These are phyloP conservation scores for Diaporthe sp. DNA, from an alignment of 2,329 filamentous ascomycete species.

Conservation along the genomic window DNA sequence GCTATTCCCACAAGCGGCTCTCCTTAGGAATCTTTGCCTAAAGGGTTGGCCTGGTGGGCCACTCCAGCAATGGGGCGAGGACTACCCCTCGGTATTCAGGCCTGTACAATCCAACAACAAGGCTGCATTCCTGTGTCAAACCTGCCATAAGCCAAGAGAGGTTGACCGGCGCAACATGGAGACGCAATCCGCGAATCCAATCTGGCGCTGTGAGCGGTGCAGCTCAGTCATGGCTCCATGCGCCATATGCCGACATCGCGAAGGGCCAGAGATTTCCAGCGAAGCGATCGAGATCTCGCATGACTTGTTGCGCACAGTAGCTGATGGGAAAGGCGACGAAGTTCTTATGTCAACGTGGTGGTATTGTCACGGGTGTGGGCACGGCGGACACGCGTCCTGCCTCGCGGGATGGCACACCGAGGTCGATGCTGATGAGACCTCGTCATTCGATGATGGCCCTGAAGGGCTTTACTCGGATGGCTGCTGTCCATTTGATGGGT, in stretches of 20 bases:
- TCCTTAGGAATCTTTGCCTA: constrained; percentile 70
- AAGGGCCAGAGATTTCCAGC: constrained; percentile 51
- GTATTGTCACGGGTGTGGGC: constrained; percentile 71
- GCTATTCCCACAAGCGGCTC: constrained; percentile 69
- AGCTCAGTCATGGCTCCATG: constrained; percentile 63
- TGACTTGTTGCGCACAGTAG: not conserved
- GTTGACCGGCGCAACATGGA: constrained; percentile 54
- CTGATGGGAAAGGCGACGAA: constrained; percentile 6
- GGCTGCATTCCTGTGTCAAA: constrained; percentile 63
- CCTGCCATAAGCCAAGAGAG: constrained; percentile 67
- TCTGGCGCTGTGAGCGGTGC: constrained; percentile 71
- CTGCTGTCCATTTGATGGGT: constrained; percentile 73
- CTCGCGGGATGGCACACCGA: constrained; percentile 67
- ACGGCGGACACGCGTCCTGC: constrained; percentile 71
- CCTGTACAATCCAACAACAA: constrained; percentile 65
- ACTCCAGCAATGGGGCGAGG: constrained; percentile 63
- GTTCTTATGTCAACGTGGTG: constrained; percentile 63
- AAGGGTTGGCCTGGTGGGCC: constrained; percentile 63
- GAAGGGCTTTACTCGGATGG: constrained; percentile 56
- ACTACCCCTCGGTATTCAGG: constrained; percentile 64
- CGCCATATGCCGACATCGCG: constrained; percentile 67
- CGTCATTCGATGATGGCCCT: constrained; percentile 25
- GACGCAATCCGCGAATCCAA: constrained; percentile 43
- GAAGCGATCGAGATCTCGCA: constrained; percentile 13
- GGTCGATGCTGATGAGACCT: constrained; percentile 42